Percentiles rank a stretch among this genome's conserved stretches.
Evolutionary conservation across 176 grass and related monocot genomes (phyloP).

Genomic region (Oryza brachyantha): DNA sequence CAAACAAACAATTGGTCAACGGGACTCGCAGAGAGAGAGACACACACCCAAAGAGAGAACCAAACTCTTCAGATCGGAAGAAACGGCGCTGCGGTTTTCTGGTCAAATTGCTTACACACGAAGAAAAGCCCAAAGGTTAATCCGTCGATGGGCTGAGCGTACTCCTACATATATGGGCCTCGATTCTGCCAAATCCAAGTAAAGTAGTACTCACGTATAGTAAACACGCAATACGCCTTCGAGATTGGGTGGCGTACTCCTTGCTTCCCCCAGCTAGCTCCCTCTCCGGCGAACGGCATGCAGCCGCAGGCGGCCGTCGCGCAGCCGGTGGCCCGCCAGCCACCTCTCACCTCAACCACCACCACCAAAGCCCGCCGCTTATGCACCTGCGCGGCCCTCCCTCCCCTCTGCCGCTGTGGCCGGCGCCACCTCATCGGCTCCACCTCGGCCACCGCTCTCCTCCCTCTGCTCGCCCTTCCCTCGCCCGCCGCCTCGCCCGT

Average conservation of each 20-base stretch:
- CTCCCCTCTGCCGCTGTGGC: constrained; percentile 37
- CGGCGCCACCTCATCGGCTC: constrained; percentile 47
- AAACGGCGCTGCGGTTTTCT: not conserved
- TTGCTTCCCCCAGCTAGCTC: too few species aligned
- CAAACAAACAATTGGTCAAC: not conserved
- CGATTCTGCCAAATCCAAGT: too few species aligned
- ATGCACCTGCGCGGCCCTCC: not conserved
- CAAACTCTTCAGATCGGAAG: not conserved
- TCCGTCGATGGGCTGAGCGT: not conserved
- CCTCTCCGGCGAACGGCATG: not conserved
- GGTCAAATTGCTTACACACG: not conserved
- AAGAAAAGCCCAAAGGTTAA: not conserved
- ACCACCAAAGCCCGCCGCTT: not conserved
- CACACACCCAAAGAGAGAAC: not conserved
- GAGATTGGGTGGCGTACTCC: not conserved
- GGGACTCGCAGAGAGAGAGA: not conserved
- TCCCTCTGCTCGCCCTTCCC: constrained; percentile 28
- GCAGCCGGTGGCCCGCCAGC: not conserved
- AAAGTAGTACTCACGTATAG: too few species aligned
- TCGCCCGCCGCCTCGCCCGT: constrained; percentile 29
- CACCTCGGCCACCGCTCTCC: constrained; percentile 29
- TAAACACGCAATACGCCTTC: not conserved
- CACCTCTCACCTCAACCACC: not conserved
- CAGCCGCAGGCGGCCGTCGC: constrained; percentile 1
- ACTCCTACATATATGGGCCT: not conserved